Evolutionary conservation across 129 eudicot genomes (phyloP), one percentile per base, ranked within the genome.

Genomic region (Chrysanthemum seticuspe): DNA sequence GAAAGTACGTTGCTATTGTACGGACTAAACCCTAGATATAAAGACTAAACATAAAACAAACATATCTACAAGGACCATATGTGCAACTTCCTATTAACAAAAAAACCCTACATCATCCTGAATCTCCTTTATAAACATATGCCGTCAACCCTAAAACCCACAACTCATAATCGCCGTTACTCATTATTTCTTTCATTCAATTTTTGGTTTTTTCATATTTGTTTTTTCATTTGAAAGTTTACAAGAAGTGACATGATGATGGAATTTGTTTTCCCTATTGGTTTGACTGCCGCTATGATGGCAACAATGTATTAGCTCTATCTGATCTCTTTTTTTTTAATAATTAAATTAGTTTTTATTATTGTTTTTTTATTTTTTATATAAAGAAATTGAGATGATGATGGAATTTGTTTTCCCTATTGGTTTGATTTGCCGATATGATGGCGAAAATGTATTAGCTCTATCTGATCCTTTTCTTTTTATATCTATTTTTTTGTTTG

Each of bases 281-380:
- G 87, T 83, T 83, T 83, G 87, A 83, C 56, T 64, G 81, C 59
- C 82, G 45, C 6, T 27, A 83, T 83, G 87, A 84, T 84, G 82
- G 87, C 76, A 56, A 68, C 19, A 53, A 65, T 76, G 82, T 84
- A 84, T 84, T 84, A 84, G 82, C 87, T 76, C 79, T 82, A 82
- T 72, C 85, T 82, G 85, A 81, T 81, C 72, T 34, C 13, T 57
- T 57, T 53, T 4, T 54, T 0, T 51, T 51, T 55, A 5, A 1
- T 54, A 12, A 7, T 70, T 21, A 0, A 5, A 0, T 34, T 31
- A 0, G 2, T 18, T 9, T 23, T 15, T 3, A 34, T 62, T 63
- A 10, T 51, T 27, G 16, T 50, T 63, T 31, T 2, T 67, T 23
- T n/a, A 44, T 3, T 31, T 31, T 31, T 31, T 31, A 31, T 6